Conservation (phyloP, 148 eudicot genomes). For the Diospyros kaki region DNA sequence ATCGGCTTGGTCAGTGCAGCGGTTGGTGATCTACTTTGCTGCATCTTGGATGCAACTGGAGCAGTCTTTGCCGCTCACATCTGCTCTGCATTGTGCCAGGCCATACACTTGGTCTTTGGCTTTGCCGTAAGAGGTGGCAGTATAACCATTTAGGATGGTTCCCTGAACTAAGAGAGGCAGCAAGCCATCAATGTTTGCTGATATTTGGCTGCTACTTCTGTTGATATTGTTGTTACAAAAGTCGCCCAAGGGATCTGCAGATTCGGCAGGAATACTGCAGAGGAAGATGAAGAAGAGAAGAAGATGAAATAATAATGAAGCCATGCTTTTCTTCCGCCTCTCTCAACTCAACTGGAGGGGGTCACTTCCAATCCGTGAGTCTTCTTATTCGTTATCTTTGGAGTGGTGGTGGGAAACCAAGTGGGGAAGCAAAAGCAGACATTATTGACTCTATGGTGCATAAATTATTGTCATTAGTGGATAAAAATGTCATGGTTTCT, state of each 20-base stretch:
- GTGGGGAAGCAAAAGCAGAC: constrained; percentile 6
- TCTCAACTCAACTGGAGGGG: background rate
- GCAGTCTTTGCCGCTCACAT: constrained; percentile 56
- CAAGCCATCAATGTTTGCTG: constrained; percentile 47
- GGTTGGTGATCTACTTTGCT: constrained; percentile 27
- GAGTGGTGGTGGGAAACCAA: background rate
- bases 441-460: background rate
- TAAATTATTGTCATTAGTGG: background rate
- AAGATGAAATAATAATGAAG: background rate
- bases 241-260: constrained; percentile 33
- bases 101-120: constrained; percentile 42
- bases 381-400: background rate
- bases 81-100: constrained; percentile 82
- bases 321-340: background rate
- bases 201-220: constrained; percentile 19
- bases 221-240: constrained; percentile 40
- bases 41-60: constrained; percentile 60
- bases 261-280: constrained; percentile 25
- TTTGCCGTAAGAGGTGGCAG: constrained; percentile 45
- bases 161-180: constrained; percentile 35
- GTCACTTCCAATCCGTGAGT: background rate
- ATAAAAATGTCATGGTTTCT: background rate
- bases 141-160: constrained; percentile 32
- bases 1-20: constrained; percentile 54
- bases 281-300: constrained; percentile 20